Evolutionary conservation across 495 filamentous ascomycete species (phyloP), one percentile per base, ranked within the genome.

Genomic region (Penicillium turbatum): DNA sequence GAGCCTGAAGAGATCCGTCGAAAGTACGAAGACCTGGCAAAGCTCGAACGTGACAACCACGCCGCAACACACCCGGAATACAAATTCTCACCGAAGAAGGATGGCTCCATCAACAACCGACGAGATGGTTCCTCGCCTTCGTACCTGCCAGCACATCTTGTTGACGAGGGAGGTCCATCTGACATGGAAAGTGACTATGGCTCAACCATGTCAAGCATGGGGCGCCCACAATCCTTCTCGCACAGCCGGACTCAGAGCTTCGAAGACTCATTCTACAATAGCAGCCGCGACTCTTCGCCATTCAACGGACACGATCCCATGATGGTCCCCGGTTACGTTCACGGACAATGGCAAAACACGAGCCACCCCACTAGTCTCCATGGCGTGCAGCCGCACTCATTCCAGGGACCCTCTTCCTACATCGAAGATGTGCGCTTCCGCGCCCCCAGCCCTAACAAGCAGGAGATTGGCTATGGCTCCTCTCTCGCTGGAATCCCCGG

Each of bases 51-150:
- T 17, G 75, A 81, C 30, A 96, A 95, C 68, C 93, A 98, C 63
- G 83, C 87, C 43, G 78, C 80, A 38, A 89, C 92, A 10, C 89
- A 95, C 62, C 93, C 93, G 1, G 86, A 86, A 29, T 98, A 98
- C 76, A 97, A 96, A 69, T 98, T 97, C 72, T 86, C 89, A 34
- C 93, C 93, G 2, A 79, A 84, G 45, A 96, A 96, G 68, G 75
- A 85, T 50, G 47, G 83, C 79, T 57, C 36, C 65, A 62, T 61
- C 55, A 30, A 67, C 62, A 34, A 65, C 69, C 40, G 78, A 72
- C 35, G 73, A 67, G 39, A 34, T 0, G 46, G 48, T 6, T 17
- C 46, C 24, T 44, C 48, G 38, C 48, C 56, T 21, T 35, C 59
- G 1, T 11, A 2, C 6, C 10, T 24, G 6, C 36, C 42, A 21